Conservation (phyloP, 768 basidiomycete genomes). For the Boletus vinaceobasis region DNA sequence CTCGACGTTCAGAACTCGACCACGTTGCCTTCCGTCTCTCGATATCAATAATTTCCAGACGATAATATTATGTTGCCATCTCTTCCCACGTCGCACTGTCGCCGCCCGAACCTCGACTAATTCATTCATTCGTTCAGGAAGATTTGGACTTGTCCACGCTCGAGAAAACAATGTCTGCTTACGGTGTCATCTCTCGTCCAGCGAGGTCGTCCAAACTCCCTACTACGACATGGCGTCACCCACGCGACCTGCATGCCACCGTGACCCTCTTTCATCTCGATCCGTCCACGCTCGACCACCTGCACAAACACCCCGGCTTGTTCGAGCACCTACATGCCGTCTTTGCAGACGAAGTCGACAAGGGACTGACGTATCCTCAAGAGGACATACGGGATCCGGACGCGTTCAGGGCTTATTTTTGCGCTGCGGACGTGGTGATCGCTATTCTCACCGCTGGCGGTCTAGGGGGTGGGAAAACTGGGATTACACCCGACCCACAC, state of each 20-base stretch:
- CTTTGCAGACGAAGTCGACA: constrained; percentile 73
- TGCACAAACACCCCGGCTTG: constrained; percentile 41
- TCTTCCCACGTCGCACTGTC: neutral
- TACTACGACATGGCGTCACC: constrained; percentile 45
- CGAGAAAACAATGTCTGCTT: constrained; percentile 55
- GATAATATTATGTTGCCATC: neutral
- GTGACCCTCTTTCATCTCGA: constrained; percentile 39
- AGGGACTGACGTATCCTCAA: constrained; percentile 84
- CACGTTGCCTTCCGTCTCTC: neutral
- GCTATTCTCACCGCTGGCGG: constrained; percentile 40
- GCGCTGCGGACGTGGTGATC: constrained; percentile 71
- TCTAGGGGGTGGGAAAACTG: neutral
- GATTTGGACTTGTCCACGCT: neutral
- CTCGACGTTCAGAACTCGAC: neutral
- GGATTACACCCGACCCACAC: neutral
- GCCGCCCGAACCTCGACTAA: neutral
- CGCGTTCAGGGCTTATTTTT: constrained; percentile 73
- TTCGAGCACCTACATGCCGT: constrained; percentile 55
- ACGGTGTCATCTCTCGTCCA: constrained; percentile 54
- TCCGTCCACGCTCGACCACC: constrained; percentile 16
- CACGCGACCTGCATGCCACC: constrained; percentile 20
- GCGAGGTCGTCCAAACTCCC: constrained; percentile 34
- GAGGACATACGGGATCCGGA: constrained; percentile 53
- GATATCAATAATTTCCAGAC: neutral
- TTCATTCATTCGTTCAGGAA: neutral